Evolutionary conservation across 805 yeast genomes (phyloP).

Genomic region (Komagataella pastoris): DNA sequence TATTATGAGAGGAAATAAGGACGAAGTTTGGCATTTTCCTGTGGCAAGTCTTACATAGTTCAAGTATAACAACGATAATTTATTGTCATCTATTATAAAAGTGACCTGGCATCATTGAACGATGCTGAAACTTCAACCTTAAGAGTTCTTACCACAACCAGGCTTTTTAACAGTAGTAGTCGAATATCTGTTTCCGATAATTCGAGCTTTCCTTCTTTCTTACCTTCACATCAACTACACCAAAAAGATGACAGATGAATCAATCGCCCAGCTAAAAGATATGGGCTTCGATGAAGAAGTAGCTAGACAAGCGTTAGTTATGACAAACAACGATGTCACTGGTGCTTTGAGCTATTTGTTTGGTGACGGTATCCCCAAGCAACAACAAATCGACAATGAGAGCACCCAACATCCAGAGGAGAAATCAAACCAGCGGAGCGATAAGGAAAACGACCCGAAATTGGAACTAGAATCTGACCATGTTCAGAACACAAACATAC

Average conservation of each 20-base stretch:
- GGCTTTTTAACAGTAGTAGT: background rate
- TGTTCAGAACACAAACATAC: background rate
- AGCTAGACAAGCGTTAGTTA: conserved; percentile 23
- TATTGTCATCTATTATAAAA: background rate
- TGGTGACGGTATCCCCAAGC: conserved; percentile 9
- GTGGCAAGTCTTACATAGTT: background rate
- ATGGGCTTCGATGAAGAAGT: conserved; percentile 27
- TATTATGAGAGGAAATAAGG: background rate
- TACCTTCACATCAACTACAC: background rate
- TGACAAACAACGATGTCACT: conserved; percentile 17
- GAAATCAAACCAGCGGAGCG: background rate
- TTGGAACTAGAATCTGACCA: background rate
- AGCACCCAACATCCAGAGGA: background rate
- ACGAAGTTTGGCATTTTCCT: background rate
- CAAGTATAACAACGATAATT: conserved; percentile 1
- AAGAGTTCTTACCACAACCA: too few relatives aligned
- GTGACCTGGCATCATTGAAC: background rate
- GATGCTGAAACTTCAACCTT: too few relatives aligned
- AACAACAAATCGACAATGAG: background rate
- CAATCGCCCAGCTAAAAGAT: conserved; percentile 8
- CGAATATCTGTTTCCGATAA: too few relatives aligned
- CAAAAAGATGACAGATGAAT: background rate
- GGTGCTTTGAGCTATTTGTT: conserved; percentile 24
- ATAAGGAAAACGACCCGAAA: background rate
- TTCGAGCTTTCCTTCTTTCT: background rate